Conservation (phyloP, 495 filamentous ascomycete species). For the Amniculicola lignicola region DNA sequence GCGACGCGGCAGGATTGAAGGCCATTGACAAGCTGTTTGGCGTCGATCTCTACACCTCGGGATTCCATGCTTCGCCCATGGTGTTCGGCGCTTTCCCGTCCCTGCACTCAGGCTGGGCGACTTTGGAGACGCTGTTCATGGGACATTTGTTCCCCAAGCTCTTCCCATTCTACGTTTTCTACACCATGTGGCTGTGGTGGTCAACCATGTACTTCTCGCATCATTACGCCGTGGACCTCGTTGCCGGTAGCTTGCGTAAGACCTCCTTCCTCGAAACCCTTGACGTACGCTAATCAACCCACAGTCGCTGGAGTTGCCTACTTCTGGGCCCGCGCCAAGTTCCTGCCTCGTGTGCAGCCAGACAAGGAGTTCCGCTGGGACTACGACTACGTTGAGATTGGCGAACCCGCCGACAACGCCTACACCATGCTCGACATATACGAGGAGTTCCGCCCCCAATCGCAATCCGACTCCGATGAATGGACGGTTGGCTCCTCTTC, state of each 20-base stretch:
- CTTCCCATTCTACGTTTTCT: slow-evolving; percentile 70
- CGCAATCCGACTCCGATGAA: slow-evolving; percentile 57
- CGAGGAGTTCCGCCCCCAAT: slow-evolving; percentile 49
- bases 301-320: slow-evolving; percentile 70
- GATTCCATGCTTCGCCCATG: slow-evolving; percentile 80
- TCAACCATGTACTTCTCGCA: slow-evolving; percentile 97
- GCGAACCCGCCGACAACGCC: slow-evolving; percentile 54
- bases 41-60: slow-evolving; percentile 85
- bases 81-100: slow-evolving; percentile 95
- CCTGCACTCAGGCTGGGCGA: slow-evolving; percentile 80
- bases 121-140: slow-evolving; percentile 89
- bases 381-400: slow-evolving; percentile 88
- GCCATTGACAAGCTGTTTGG: slow-evolving; percentile 87
- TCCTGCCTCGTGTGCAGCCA: slow-evolving; percentile 72
- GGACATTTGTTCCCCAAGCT: slow-evolving; percentile 80
- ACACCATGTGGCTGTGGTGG: slow-evolving; percentile 94
- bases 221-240: slow-evolving; percentile 91
- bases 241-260: slow-evolving; percentile 71
- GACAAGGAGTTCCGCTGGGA: slow-evolving; percentile 91
- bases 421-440: slow-evolving; percentile 58
- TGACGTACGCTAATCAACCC: slow-evolving; percentile 10
- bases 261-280: slow-evolving; percentile 6
- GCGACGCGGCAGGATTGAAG: slow-evolving; percentile 81
- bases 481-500: slow-evolving; percentile 74
- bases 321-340: slow-evolving; percentile 73